Evolutionary conservation across 2,329 filamentous ascomycete species (phyloP), one percentile per base, ranked within the genome.

Genomic region (Lecanicillium sp.): DNA sequence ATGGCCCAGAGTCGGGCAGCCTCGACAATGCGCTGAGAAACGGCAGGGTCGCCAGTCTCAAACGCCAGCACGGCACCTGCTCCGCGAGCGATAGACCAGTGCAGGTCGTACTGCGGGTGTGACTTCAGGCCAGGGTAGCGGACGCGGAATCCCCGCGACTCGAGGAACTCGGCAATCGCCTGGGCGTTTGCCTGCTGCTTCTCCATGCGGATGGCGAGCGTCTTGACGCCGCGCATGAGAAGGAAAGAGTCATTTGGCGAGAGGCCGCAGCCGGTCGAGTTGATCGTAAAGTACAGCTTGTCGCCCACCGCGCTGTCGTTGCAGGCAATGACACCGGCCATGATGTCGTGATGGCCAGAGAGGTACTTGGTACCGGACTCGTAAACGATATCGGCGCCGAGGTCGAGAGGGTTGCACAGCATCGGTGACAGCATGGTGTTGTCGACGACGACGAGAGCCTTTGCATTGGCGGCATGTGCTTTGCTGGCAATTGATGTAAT

Each of bases 351-450:
- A 61, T 98, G 92, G 22, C 92, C 92, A 2, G 89, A 97, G 5
- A 98, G 74, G 56, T 98, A 98, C 62, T 98, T 98, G 17, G 92
- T 98, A 40, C 92, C 92, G 18, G 86, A 94, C 67, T 98, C 92
- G 64, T 98, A 98, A 40, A 94, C 87, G 49, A 98, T 84, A 54
- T 98, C 92, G 13, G 90, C 89, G 41, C 94, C 92, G 19, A 97
- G 74, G 44, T 97, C 90, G 14, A 98, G 77, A 5, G 92, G 92
- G 65, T 95, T 97, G 55, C 82, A 82, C 7, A 98, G 79, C 69
- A 96, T 82, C 10, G 92, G 92, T 3, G 89, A 96, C 49, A 98
- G 81, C 92, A 98, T 98, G 42, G 92, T 98, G 69, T 98, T 98
- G 65, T 98, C 92, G 18, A 97, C 92, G 2, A 89, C 80, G 13